A percentile compares a stretch with the other conserved stretches of the same genome.
Evolutionary conservation across 208 protist genomes (phyloP).

Genomic region (Trichomonas tenax): DNA sequence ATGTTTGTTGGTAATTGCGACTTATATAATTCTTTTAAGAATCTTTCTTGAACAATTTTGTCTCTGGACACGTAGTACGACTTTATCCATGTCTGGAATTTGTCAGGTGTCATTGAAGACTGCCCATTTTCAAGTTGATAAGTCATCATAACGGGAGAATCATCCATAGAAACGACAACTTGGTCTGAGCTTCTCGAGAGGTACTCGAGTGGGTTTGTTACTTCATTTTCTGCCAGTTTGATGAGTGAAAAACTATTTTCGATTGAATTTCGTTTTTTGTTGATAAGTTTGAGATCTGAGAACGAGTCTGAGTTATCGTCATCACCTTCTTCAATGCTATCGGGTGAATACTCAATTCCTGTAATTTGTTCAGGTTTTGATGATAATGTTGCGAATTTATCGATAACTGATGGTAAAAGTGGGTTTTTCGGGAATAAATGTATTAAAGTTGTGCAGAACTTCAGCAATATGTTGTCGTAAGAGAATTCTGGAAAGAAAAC

Average conservation of each 20-base stretch:
- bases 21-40: neutral
- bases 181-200: neutral
- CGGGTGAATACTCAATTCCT: neutral
- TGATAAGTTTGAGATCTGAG: neutral
- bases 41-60: neutral
- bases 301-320: neutral
- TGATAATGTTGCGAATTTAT: neutral
- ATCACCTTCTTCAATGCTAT: neutral
- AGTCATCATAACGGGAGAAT: neutral
- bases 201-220: neutral
- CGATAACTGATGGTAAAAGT: neutral
- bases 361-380: neutral
- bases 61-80: neutral
- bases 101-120: neutral
- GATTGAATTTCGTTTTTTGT: neutral
- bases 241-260: neutral
- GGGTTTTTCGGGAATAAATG: neutral
- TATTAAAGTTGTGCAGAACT: neutral
- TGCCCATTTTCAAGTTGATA: neutral
- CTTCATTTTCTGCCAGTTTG: neutral
- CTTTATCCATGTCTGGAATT: neutral
- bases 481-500: neutral
- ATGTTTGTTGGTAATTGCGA: neutral
- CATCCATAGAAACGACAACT: neutral
- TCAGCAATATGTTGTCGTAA: neutral